Conservation (phyloP, 805 yeast species). For the Candida coquimbonensis region DNA sequence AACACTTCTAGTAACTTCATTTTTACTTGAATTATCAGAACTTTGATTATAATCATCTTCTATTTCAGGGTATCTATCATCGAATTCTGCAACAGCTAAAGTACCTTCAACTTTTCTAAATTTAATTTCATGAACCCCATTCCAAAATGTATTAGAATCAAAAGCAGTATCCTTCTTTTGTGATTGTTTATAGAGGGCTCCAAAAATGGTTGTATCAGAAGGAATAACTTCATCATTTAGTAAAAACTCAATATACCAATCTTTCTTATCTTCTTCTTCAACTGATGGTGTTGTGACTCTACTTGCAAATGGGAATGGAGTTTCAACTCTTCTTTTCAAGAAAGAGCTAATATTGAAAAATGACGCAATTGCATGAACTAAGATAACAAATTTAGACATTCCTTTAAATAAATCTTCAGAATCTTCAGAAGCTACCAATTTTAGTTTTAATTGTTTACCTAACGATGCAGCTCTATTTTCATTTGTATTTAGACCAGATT, state of each 20-base stretch:
- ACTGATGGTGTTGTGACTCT: conserved; percentile 1
- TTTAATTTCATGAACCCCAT: conserved; percentile 42
- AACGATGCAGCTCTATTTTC: conserved; percentile 49
- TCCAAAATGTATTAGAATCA: conserved; percentile 52
- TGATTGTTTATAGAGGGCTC: conserved; percentile 54
- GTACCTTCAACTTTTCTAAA: conserved; percentile 34
- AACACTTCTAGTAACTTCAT: conserved; percentile 22
- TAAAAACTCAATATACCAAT: conserved; percentile 46
- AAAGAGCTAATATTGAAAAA: conserved; percentile 39
- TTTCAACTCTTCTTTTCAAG: conserved; percentile 30
- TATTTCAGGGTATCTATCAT: conserved; percentile 26
- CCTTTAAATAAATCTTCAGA: conserved; percentile 17
- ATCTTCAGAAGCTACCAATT: conserved; percentile 37
- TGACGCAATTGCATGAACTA: conserved; percentile 50
- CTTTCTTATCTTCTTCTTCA: background rate
- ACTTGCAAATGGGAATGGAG: conserved; percentile 20
- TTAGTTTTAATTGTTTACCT: conserved; percentile 65
- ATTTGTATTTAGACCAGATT: conserved; percentile 31
- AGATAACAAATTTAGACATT: conserved; percentile 25
- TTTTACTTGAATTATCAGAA: conserved; percentile 10
- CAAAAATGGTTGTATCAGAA: conserved; percentile 65
- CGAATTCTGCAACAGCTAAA: conserved; percentile 15
- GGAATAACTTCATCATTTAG: conserved; percentile 54
- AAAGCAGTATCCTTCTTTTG: conserved; percentile 32
- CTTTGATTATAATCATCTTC: conserved; percentile 24